A percentile compares a stretch with the other conserved stretches of the same genome.
Evolutionary conservation across 768 basidiomycete species (phyloP).

Genomic region (Tulasnella sp.): DNA sequence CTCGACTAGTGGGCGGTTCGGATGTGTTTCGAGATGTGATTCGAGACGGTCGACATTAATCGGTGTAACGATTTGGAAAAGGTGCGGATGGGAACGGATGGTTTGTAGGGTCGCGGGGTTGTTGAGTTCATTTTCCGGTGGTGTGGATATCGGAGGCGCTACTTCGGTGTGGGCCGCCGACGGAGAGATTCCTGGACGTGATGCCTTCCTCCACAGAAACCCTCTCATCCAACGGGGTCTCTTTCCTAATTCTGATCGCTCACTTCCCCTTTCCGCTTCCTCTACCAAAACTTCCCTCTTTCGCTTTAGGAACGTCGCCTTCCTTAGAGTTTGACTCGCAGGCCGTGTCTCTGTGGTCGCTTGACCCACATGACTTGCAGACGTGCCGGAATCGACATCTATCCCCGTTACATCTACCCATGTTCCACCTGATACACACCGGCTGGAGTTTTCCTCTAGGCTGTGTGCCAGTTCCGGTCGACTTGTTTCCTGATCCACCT

Average conservation of each 20-base stretch:
- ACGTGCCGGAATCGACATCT: conserved; percentile 24
- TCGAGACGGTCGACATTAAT: conserved; percentile 39
- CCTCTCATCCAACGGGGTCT: conserved; percentile 11
- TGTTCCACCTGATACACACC: conserved; percentile 8
- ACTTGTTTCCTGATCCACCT: not conserved
- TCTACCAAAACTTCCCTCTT: not conserved
- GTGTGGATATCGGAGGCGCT: conserved; percentile 14
- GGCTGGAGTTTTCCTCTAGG: not conserved
- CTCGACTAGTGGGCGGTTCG: conserved; percentile 40
- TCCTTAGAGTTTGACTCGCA: not conserved
- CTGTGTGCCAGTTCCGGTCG: not conserved
- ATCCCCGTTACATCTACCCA: not conserved
- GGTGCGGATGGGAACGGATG: conserved; percentile 32
- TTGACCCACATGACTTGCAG: conserved; percentile 11
- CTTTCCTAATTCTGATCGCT: not conserved
- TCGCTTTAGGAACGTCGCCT: not conserved
- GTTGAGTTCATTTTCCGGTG: not conserved
- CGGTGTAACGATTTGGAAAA: conserved; percentile 41
- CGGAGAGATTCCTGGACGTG: not conserved
- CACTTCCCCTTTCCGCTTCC: not conserved
- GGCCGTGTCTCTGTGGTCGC: conserved; percentile 13
- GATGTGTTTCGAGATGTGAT: conserved; percentile 36
- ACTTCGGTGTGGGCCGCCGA: conserved; percentile 1
- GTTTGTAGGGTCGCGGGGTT: conserved; percentile 32
- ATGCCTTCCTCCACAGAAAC: not conserved